Conservation (phyloP, 352 stramenopile genomes). For the Globisporangium nodosum region DNA sequence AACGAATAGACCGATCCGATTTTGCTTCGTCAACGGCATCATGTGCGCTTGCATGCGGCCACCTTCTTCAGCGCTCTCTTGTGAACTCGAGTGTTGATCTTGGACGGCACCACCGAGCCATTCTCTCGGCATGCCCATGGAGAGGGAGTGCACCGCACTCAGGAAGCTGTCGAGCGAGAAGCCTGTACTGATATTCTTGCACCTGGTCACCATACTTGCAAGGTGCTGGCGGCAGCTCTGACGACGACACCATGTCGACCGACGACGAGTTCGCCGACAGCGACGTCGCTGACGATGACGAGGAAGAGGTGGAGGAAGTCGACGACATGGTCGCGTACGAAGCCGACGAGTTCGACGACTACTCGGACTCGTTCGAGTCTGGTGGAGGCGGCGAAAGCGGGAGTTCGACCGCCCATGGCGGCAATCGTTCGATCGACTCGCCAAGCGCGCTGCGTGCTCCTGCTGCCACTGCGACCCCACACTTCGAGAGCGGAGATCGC, state of each 20-base stretch:
- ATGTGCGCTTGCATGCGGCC: too few species aligned
- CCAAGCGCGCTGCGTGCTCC: neutral
- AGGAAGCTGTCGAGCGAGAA: too few species aligned
- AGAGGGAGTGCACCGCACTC: too few species aligned
- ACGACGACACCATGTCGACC: neutral
- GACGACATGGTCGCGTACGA: slow-evolving; percentile 17
- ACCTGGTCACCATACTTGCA: neutral
- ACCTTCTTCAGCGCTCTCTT: too few species aligned
- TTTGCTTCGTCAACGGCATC: too few species aligned
- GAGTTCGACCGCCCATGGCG: slow-evolving; percentile 2
- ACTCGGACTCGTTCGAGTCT: slow-evolving; percentile 48
- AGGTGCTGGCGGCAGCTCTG: neutral
- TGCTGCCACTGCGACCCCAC: neutral
- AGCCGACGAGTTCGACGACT: slow-evolving; percentile 40
- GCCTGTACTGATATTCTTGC: too few species aligned
- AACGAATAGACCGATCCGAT: slow-evolving; percentile 1
- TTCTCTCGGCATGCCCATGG: too few species aligned
- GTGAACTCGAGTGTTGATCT: too few species aligned
- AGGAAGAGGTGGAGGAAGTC: neutral
- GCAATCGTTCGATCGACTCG: neutral
- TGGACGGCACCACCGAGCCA: too few species aligned
- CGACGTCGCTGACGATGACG: neutral
- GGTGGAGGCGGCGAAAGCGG: neutral
- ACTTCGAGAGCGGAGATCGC: slow-evolving; percentile 14
- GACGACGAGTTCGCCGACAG: slow-evolving; percentile 6